Conservation (phyloP, 768 basidiomycete genomes). For the Hydnomerulius pinastri region DNA sequence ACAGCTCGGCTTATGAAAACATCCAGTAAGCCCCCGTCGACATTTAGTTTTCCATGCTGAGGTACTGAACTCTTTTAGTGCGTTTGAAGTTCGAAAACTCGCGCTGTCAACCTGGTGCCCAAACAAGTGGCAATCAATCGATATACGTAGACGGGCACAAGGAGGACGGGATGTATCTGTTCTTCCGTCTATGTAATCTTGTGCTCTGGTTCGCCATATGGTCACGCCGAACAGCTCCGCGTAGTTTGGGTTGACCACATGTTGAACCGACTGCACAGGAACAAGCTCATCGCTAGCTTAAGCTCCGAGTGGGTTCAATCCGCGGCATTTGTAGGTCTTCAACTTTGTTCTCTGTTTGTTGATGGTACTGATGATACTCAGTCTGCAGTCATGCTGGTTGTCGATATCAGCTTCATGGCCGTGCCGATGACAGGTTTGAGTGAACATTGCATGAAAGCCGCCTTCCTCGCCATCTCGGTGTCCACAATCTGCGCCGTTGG, state of each 20-base stretch:
- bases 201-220: constrained; percentile 26
- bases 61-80: constrained; percentile 13
- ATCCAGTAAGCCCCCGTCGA: neutral
- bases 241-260: constrained; percentile 21
- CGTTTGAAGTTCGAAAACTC: constrained; percentile 34
- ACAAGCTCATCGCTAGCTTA: constrained; percentile 21
- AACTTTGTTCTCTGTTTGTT: too few relatives aligned
- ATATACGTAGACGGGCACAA: constrained; percentile 22
- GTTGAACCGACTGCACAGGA: constrained; percentile 18
- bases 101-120: constrained; percentile 37
- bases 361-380: constrained; percentile 15
- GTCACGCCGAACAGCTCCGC: constrained; percentile 26
- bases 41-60: neutral
- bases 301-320: constrained; percentile 27
- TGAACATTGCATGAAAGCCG: constrained; percentile 1
- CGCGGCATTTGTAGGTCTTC: constrained; percentile 44
- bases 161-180: neutral
- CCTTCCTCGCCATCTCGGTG: constrained; percentile 31
- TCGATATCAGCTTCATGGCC: constrained; percentile 54
- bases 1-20: neutral
- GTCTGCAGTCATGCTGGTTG: constrained; percentile 52
- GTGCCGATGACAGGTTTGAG: constrained; percentile 40
- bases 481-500: constrained; percentile 38
- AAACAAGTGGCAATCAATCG: constrained; percentile 29
- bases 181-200: neutral